A percentile compares a stretch with the other conserved stretches of the same genome.
Evolutionary conservation across 2,329 filamentous ascomycete genomes (phyloP).

Genomic region (Pezicula neosporulosa): DNA sequence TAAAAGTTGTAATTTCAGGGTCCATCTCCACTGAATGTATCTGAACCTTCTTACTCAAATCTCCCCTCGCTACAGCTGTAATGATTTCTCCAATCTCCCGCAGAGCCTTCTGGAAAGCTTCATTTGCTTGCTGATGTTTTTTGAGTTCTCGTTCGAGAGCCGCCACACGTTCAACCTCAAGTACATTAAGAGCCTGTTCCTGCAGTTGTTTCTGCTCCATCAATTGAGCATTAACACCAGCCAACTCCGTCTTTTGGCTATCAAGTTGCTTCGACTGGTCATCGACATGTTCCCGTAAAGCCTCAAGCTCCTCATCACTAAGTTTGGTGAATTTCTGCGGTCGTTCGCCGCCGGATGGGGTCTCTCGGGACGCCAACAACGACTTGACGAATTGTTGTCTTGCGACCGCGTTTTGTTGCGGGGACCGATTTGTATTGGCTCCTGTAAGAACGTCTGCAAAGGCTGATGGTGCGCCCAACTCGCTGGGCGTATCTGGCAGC

Average conservation of each 20-base stretch:
- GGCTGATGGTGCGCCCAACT: slow-evolving; percentile 64
- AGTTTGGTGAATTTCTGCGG: slow-evolving; percentile 38
- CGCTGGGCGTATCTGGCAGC: slow-evolving; percentile 80
- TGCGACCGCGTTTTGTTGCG: slow-evolving; percentile 19
- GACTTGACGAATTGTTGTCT: slow-evolving; percentile 38
- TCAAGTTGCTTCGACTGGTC: slow-evolving; percentile 91
- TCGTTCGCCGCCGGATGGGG: slow-evolving; percentile 18
- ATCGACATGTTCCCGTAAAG: slow-evolving; percentile 85
- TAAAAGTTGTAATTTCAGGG: slow-evolving; percentile 96
- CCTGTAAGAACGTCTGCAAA: slow-evolving; percentile 50
- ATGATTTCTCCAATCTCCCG: slow-evolving; percentile 97
- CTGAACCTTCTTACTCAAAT: slow-evolving; percentile 93
- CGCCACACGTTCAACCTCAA: slow-evolving; percentile 84
- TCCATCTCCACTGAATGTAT: slow-evolving; percentile 97
- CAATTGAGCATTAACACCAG: slow-evolving; percentile 80
- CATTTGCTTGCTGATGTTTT: slow-evolving; percentile 97
- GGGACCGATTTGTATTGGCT: slow-evolving; percentile 28
- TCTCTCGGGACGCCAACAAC: slow-evolving; percentile 25
- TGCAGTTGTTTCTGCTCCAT: slow-evolving; percentile 82
- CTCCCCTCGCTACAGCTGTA: slow-evolving; percentile 90
- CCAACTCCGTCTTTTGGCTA: slow-evolving; percentile 81
- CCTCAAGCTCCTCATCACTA: slow-evolving; percentile 79
- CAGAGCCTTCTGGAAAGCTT: slow-evolving; percentile 96
- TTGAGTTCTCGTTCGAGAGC: slow-evolving; percentile 88
- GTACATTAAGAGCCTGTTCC: slow-evolving; percentile 74